Base-by-base conservation (phyloP, 371 early-diverging fungal species). In the Dinochytrium kinnereticum region DNA sequence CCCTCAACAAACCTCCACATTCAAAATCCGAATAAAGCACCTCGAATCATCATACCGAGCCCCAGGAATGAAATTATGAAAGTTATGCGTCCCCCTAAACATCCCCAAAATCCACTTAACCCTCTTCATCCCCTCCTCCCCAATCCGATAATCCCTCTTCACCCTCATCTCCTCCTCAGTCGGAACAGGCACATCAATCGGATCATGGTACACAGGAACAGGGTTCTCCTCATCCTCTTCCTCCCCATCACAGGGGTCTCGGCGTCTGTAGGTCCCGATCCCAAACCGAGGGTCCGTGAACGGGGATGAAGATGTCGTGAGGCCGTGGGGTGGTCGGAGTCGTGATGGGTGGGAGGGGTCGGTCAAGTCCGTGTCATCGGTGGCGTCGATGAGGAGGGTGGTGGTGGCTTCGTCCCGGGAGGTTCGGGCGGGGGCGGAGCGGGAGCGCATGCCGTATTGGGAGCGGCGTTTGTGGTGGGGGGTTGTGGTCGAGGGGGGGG, bases 11-110 rank as follows among this genome's bases (percentile, higher is more conserved):
- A 66, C 59, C 57, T 82, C 81, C 51, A 82, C 79, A 78, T 81
- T 80, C 64, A 82, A 37, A 74, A 85, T 81, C 3, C 66, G 38
- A 17, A 66, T 66, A 33, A 75, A 82, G 65, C 81, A 80, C 10
- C 84, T 70, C 21, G 75, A 57, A 69, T 85, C 85, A 57, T 81
- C 82, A 33, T 80, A 65, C 33, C 53, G 51, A 19, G 81, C 81
- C 36, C 81, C 81, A 2, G 82, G 81, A 37, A 82, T 81, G 72
- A 81, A 85, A 77, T 85, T 85, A 76, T 82, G 83, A 71, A 72
- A 85, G 73, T 85, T 85, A 76, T 85, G 85, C 17, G 85, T 85
- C 24, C 85, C 85, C 31, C 78, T 55, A 75, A 53, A 85, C 44
- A 66, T 66, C 44, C 44, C 38, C 13, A 81, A 39, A 64, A 82